Percentiles rank a stretch among this genome's conserved stretches.
Conservation (phyloP, 495 filamentous ascomycete genomes). For the Hypoxylon intermedium region DNA sequence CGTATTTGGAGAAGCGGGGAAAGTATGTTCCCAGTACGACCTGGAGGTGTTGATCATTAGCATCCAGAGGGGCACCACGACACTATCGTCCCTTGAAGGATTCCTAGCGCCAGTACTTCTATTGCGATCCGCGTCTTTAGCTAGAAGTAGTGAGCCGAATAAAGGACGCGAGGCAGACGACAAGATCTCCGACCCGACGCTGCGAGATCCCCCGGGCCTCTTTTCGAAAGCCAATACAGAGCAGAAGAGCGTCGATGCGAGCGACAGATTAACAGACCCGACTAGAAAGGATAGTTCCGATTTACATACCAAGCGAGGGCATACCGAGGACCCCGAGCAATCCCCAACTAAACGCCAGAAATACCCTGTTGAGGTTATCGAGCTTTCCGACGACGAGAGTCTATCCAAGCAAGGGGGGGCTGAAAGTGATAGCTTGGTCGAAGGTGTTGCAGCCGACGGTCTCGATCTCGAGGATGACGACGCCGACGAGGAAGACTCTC, state of each 20-base stretch:
- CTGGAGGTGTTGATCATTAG: background rate
- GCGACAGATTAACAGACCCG: background rate
- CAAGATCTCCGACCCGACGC: background rate
- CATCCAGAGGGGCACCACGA: conserved; percentile 2
- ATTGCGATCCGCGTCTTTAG: background rate
- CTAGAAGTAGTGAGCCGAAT: background rate
- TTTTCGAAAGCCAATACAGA: background rate
- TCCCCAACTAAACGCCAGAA: conserved; percentile 1
- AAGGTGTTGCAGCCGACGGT: too few species aligned
- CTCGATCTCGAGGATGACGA: too few species aligned
- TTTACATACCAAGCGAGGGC: background rate
- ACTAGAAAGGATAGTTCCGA: background rate
- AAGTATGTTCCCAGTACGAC: conserved; percentile 2
- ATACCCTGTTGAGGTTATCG: background rate
- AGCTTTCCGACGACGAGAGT: conserved; percentile 6
- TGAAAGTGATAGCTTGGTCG: too few species aligned
- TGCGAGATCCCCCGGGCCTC: background rate
- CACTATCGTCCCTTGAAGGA: background rate
- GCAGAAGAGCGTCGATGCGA: background rate
- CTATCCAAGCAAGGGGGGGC: too few species aligned
- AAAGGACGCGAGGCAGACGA: conserved; percentile 3
- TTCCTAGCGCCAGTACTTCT: background rate
- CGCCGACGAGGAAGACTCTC: background rate
- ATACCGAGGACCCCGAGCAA: background rate
- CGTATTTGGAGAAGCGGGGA: background rate